Evolutionary conservation across 345 rosid genomes (phyloP).

Genomic region (Euphorbia tirucalli): DNA sequence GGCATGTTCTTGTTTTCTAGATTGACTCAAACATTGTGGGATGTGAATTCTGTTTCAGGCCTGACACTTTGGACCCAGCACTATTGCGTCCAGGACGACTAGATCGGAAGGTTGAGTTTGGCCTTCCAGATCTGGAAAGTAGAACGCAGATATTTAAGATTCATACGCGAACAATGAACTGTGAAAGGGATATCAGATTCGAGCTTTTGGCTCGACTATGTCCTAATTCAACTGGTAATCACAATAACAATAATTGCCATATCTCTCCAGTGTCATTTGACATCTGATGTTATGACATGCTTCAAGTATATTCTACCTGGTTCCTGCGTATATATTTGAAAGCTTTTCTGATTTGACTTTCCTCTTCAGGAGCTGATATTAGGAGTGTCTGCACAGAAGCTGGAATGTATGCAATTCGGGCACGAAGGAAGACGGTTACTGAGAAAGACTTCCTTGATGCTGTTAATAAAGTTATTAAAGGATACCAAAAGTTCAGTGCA

Average conservation of each 20-base stretch:
- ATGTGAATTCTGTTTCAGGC: constrained; percentile 41
- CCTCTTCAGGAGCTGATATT: constrained; percentile 75
- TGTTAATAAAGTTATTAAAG: constrained; percentile 85
- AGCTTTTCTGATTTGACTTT: constrained; percentile 9
- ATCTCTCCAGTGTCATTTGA: not conserved
- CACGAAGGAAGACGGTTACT: constrained; percentile 79
- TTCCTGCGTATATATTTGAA: too few relatives aligned
- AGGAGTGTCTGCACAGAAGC: constrained; percentile 97
- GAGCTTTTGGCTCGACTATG: constrained; percentile 94
- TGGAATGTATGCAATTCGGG: constrained; percentile 92
- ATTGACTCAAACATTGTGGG: not conserved
- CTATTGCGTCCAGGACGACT: constrained; percentile 84
- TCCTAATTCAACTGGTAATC: constrained; percentile 83
- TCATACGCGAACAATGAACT: constrained; percentile 90
- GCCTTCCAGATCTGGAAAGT: constrained; percentile 90
- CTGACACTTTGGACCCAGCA: constrained; percentile 94
- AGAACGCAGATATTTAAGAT: constrained; percentile 92
- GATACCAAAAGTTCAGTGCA: constrained; percentile 87
- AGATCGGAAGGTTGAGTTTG: constrained; percentile 95
- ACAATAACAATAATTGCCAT: not conserved
- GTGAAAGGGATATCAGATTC: constrained; percentile 81
- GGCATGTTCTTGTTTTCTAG: not conserved
- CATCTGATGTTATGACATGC: not conserved
- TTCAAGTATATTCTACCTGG: too few relatives aligned
- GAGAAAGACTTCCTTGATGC: constrained; percentile 91